phyloP scores from a whole-genome alignment of 2,329 filamentous ascomycete genomes.

The Chaetomium globosum region DNA sequence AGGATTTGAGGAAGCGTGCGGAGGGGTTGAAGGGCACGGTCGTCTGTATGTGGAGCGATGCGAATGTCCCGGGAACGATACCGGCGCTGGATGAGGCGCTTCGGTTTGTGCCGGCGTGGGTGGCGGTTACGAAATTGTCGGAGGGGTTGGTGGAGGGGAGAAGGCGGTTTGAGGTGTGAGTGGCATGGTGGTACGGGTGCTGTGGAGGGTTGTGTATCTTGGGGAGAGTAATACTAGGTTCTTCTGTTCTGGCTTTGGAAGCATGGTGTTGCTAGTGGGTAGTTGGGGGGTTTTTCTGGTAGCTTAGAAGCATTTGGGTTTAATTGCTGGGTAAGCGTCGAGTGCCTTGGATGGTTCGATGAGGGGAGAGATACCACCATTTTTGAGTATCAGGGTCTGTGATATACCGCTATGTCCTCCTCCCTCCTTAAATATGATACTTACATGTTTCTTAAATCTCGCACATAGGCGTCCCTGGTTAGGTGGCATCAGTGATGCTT shows the following conservation, averaged over 20 bases:
- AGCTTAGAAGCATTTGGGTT: background rate
- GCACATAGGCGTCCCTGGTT: background rate
- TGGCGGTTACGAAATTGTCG: conserved; percentile 70
- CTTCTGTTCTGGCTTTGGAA: background rate
- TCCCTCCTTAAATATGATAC: background rate
- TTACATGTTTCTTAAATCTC: background rate
- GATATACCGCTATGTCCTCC: background rate
- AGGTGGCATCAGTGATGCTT: background rate
- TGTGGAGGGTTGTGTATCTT: background rate
- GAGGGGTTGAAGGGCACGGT: conserved; percentile 63
- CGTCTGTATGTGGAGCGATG: conserved; percentile 85
- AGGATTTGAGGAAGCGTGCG: conserved; percentile 40
- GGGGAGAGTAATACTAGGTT: background rate
- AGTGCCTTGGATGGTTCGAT: background rate
- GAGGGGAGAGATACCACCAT: background rate
- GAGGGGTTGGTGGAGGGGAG: conserved; percentile 82
- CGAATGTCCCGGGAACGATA: conserved; percentile 69
- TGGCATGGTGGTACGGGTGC: background rate
- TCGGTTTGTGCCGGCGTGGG: conserved; percentile 79
- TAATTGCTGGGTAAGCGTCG: background rate
- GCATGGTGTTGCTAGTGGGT: background rate
- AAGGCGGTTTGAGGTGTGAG: conserved; percentile 61
- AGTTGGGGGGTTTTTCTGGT: background rate
- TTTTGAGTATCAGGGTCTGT: background rate
- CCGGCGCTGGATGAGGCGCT: conserved; percentile 81